Conservation (phyloP, 805 yeast species). For the Yamadazyma insecticola region DNA sequence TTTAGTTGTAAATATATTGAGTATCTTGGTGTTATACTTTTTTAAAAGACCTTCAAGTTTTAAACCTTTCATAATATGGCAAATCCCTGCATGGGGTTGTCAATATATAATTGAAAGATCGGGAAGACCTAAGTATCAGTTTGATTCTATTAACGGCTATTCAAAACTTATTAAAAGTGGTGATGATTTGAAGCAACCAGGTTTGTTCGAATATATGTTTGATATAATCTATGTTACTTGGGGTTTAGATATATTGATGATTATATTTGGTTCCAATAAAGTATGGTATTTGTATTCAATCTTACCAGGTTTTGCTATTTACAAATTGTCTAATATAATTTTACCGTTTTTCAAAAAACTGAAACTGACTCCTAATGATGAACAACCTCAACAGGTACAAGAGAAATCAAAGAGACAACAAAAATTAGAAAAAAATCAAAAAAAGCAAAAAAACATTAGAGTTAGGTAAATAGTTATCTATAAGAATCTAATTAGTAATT, state of each 20-base stretch:
- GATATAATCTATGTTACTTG: constrained; percentile 67
- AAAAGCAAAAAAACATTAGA: constrained; percentile 5
- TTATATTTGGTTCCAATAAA: constrained; percentile 50
- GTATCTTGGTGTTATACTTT: constrained; percentile 31
- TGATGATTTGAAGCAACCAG: constrained; percentile 55
- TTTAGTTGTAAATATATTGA: constrained; percentile 26
- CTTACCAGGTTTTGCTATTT: constrained; percentile 50
- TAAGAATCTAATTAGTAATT: too few species aligned
- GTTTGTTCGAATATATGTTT: constrained; percentile 69
- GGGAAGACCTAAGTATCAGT: constrained; percentile 53
- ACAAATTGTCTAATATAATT: constrained; percentile 41
- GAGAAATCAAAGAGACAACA: constrained; percentile 14
- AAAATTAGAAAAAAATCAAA: constrained; percentile 14
- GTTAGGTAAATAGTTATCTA: constrained; percentile 3
- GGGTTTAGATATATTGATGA: constrained; percentile 49
- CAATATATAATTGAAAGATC: constrained; percentile 52
- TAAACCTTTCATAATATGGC: constrained; percentile 33
- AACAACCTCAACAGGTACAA: too few species aligned
- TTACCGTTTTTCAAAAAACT: constrained; percentile 6
- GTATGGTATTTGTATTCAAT: constrained; percentile 54
- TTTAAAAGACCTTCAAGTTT: constrained; percentile 44
- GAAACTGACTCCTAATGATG: constrained; percentile 5
- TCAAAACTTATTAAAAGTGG: constrained; percentile 48
- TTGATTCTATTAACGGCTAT: constrained; percentile 21
- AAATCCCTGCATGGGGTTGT: constrained; percentile 36